Percentiles rank a stretch among this genome's conserved stretches.
These are phyloP conservation scores for Chlorophyllum brunneum DNA, from an alignment of 768 basidiomycete species.

Conservation along the genomic window DNA sequence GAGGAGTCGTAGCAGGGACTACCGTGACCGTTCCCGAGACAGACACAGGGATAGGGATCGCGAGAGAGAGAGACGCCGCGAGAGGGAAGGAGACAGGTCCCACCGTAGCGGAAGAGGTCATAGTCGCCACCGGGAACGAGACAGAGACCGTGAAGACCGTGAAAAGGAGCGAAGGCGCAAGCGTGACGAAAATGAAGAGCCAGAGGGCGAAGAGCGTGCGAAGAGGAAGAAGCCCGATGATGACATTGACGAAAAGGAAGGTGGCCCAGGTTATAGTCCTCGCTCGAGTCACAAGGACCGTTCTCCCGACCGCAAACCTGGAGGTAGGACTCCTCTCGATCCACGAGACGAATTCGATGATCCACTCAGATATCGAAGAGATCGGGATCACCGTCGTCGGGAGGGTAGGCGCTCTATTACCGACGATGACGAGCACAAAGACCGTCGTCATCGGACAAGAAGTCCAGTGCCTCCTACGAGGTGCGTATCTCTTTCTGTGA, in stretches of 20 bases:
- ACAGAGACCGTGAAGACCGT: slow-evolving; percentile 51
- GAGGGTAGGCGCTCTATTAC: slow-evolving; percentile 35
- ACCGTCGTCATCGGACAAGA: slow-evolving; percentile 30
- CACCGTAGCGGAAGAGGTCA: slow-evolving; percentile 47
- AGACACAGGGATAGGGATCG: slow-evolving; percentile 46
- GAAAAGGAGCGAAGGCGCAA: slow-evolving; percentile 46
- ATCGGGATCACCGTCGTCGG: slow-evolving; percentile 25
- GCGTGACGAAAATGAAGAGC: slow-evolving; percentile 32
- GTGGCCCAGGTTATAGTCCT: slow-evolving; percentile 45
- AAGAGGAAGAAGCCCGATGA: slow-evolving; percentile 68
- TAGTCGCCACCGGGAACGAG: slow-evolving; percentile 46
- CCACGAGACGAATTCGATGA: slow-evolving; percentile 65
- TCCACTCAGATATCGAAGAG: slow-evolving; percentile 38
- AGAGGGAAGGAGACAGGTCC: slow-evolving; percentile 45
- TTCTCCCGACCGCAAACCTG: slow-evolving; percentile 52
- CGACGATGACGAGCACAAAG: slow-evolving; percentile 38
- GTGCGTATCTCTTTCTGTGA: slow-evolving; percentile 32
- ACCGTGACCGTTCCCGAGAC: slow-evolving; percentile 55
- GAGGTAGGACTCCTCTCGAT: slow-evolving; percentile 43
- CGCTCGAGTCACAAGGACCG: slow-evolving; percentile 39
- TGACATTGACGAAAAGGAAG: slow-evolving; percentile 37
- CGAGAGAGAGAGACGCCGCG: slow-evolving; percentile 47
- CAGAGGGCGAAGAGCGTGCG: slow-evolving; percentile 40
- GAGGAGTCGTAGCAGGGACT: slow-evolving; percentile 62
- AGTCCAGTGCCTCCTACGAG: slow-evolving; percentile 43